Conservation (phyloP, 2,329 filamentous ascomycete species). For the Coleophoma eucalyptorum region DNA sequence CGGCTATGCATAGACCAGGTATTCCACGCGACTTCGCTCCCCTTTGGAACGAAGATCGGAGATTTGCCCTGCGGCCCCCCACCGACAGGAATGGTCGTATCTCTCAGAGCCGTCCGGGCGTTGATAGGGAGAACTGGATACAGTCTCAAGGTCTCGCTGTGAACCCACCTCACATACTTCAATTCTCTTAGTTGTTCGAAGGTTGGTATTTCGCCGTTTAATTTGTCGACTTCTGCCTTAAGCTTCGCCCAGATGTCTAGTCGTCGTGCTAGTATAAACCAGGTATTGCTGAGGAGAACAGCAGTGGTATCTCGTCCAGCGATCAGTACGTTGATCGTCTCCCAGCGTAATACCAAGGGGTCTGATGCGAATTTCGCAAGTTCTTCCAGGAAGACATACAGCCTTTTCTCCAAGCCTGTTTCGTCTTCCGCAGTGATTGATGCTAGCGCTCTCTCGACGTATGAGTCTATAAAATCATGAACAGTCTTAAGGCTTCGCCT, state of each 20-base stretch:
- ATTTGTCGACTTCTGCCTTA: neutral
- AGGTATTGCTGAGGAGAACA: slow-evolving; percentile 1
- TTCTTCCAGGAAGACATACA: neutral
- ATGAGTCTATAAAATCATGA: neutral
- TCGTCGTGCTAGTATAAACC: neutral
- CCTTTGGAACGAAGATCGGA: slow-evolving; percentile 45
- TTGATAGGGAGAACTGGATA: slow-evolving; percentile 49
- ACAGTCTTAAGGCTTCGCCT: neutral
- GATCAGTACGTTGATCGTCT: slow-evolving; percentile 24
- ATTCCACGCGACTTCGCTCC: slow-evolving; percentile 33
- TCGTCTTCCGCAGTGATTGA: slow-evolving; percentile 5
- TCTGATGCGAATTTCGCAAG: slow-evolving; percentile 24
- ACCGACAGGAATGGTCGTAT: slow-evolving; percentile 47
- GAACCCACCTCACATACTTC: slow-evolving; percentile 10
- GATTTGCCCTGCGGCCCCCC: slow-evolving; percentile 43
- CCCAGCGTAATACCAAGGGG: slow-evolving; percentile 22
- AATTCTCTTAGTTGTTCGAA: slow-evolving; percentile 49
- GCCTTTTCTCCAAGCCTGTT: neutral
- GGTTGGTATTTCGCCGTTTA: slow-evolving; percentile 34
- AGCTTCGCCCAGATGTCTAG: neutral
- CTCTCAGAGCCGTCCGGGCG: slow-evolving; percentile 37
- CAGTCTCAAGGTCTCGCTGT: slow-evolving; percentile 37
- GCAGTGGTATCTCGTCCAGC: slow-evolving; percentile 22
- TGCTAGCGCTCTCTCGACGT: neutral
- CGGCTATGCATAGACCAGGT: slow-evolving; percentile 32